Conservation (phyloP, 2,329 filamentous ascomycete genomes). For the Thermoascus crustaceus region DNA sequence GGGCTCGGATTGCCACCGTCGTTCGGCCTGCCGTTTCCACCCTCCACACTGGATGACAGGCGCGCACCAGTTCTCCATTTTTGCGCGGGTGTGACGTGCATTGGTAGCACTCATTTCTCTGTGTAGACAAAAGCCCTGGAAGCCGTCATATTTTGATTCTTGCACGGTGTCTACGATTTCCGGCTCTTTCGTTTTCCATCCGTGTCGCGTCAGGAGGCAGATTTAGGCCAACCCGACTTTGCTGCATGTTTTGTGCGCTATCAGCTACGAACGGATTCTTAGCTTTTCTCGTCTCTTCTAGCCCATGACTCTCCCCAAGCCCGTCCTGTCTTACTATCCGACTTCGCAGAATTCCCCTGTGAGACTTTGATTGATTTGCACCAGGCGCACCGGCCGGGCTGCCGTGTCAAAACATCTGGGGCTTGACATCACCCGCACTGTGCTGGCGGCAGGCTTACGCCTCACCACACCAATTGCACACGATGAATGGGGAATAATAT, state of each 20-base stretch:
- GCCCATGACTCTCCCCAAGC: background rate
- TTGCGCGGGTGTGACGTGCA: constrained; percentile 9
- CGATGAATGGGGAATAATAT: constrained; percentile 25
- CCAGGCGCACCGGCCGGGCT: too few relatives aligned
- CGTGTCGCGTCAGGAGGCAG: too few relatives aligned
- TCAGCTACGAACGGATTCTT: background rate
- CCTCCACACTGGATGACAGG: too few relatives aligned
- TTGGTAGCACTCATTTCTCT: constrained; percentile 4
- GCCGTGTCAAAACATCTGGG: background rate
- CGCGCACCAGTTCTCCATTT: too few relatives aligned
- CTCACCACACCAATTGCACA: constrained; percentile 22
- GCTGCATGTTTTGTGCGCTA: constrained; percentile 1
- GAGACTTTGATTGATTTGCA: background rate
- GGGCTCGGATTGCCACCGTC: constrained; percentile 5
- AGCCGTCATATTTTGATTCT: constrained; percentile 2
- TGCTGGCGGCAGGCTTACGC: constrained; percentile 16
- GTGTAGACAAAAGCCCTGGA: constrained; percentile 5
- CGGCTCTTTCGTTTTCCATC: too few relatives aligned
- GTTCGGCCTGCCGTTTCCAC: constrained; percentile 5
- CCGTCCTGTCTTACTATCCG: background rate
- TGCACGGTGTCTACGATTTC: constrained; percentile 1
- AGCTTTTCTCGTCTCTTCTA: background rate
- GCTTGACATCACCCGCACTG: constrained; percentile 13
- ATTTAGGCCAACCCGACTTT: background rate
- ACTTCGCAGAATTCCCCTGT: background rate